Conservation (phyloP, 257 asterid species). For the Scutellaria barbata region DNA sequence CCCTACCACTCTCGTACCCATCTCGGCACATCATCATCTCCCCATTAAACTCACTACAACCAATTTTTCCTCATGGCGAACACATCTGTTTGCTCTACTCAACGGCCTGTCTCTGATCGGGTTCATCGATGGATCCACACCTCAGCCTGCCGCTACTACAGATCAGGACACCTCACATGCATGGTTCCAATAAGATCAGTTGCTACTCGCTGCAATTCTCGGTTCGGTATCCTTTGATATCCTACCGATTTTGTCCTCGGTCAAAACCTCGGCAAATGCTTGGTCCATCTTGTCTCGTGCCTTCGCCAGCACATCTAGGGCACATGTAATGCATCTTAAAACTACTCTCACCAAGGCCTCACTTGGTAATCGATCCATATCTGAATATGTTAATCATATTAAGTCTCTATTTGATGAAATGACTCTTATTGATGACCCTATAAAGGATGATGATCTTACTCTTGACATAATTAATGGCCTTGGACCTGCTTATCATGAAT, state of each 20-base stretch:
- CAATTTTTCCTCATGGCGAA: too few relatives aligned
- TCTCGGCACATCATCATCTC: too few relatives aligned
- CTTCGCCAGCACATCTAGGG: neutral
- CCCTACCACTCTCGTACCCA: too few relatives aligned
- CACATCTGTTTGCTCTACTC: too few relatives aligned
- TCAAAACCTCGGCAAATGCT: neutral
- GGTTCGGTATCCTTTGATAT: neutral
- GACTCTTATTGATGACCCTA: too few relatives aligned
- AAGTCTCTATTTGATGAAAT: neutral
- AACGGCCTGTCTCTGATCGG: too few relatives aligned
- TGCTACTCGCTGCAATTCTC: neutral
- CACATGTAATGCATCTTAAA: neutral
- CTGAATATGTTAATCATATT: neutral
- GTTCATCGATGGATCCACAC: too few relatives aligned
- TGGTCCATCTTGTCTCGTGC: neutral
- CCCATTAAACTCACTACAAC: too few relatives aligned
- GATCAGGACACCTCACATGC: neutral
- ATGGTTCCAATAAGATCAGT: neutral
- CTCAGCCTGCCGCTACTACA: too few relatives aligned
- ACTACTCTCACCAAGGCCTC: neutral
- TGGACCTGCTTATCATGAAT: too few relatives aligned
- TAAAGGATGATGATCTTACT: too few relatives aligned
- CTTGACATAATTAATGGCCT: too few relatives aligned
- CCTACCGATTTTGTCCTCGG: neutral
- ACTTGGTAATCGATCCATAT: neutral